These are phyloP conservation scores for Ascoidea asiatica DNA, from an alignment of 805 yeast genomes.

Conservation along the genomic window DNA sequence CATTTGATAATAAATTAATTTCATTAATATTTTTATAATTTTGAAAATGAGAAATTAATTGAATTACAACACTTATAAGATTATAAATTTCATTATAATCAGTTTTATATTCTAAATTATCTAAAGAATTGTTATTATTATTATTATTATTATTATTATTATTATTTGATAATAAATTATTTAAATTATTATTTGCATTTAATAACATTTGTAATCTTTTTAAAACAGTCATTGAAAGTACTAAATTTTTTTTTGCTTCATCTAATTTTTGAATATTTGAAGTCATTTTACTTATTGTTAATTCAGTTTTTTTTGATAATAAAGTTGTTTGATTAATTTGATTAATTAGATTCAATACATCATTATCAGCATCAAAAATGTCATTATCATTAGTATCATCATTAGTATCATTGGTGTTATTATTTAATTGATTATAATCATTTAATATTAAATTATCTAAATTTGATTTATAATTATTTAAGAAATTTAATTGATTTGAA, in stretches of 20 bases:
- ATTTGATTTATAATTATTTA: conserved; percentile 34
- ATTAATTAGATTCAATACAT: conserved; percentile 20
- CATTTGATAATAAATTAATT: conserved; percentile 50
- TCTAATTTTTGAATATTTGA: conserved; percentile 68
- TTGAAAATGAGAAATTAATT: conserved; percentile 58
- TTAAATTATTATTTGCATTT: conserved; percentile 53
- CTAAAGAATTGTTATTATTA: too few species aligned
- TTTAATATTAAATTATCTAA: conserved; percentile 33
- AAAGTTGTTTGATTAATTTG: conserved; percentile 33
- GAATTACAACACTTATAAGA: conserved; percentile 57
- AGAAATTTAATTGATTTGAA: conserved; percentile 34
- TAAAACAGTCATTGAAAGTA: conserved; percentile 71
- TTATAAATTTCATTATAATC: conserved; percentile 41
- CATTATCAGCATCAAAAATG: conserved; percentile 11
- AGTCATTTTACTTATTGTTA: conserved; percentile 56
- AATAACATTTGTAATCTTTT: conserved; percentile 80
- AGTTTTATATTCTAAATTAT: conserved; percentile 11
- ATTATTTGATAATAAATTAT: conserved; percentile 26
- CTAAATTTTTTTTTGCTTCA: conserved; percentile 71
- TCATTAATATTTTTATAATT: conserved; percentile 77
- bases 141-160: conserved; percentile 23
- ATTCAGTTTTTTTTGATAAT: conserved; percentile 42
- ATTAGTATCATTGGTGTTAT: conserved; percentile 13
- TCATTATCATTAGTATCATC: conserved; percentile 16
- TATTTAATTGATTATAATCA: conserved; percentile 20